A percentile compares a stretch with the other conserved stretches of the same genome.
These are phyloP conservation scores for Boletus reticulatus DNA, from an alignment of 768 basidiomycete genomes.

Conservation along the genomic window DNA sequence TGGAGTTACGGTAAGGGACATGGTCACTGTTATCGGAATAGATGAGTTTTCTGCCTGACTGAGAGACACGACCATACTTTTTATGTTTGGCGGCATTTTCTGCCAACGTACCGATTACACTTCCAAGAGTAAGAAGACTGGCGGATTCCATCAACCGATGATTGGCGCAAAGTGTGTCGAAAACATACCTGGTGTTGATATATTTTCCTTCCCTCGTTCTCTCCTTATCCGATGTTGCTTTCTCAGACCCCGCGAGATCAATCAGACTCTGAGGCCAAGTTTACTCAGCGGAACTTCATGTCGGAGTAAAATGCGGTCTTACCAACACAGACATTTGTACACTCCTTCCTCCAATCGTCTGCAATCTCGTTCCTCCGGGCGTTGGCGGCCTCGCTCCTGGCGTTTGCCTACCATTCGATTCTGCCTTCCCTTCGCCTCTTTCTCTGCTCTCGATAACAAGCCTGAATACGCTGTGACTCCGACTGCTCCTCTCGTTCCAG, in stretches of 20 bases:
- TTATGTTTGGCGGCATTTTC: conserved; percentile 83
- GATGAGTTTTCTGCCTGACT: background rate
- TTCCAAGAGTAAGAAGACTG: conserved; percentile 88
- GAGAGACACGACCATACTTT: conserved; percentile 38
- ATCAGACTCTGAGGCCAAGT: conserved; percentile 67
- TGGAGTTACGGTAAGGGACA: conserved; percentile 93
- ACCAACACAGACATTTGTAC: conserved; percentile 78
- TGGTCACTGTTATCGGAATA: conserved; percentile 56
- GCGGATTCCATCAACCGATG: background rate
- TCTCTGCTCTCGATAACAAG: conserved; percentile 89
- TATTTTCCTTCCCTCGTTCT: conserved; percentile 95
- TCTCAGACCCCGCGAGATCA: conserved; percentile 95
- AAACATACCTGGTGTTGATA: conserved; percentile 80
- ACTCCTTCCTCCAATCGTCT: conserved; percentile 75
- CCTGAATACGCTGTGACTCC: conserved; percentile 93
- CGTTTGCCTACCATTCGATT: conserved; percentile 46
- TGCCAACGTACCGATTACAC: conserved; percentile 87
- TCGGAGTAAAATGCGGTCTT: conserved; percentile 7
- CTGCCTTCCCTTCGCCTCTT: conserved; percentile 48
- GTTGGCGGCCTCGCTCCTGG: conserved; percentile 51
- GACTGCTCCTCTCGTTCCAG: conserved; percentile 95
- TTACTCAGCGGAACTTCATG: background rate
- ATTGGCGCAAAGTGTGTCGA: too few species aligned
- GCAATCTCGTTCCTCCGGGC: conserved; percentile 62
- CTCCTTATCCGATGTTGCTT: conserved; percentile 93